These are phyloP conservation scores for Alternaria viburni DNA, from an alignment of 2,329 filamentous ascomycete genomes.

Conservation along the genomic window DNA sequence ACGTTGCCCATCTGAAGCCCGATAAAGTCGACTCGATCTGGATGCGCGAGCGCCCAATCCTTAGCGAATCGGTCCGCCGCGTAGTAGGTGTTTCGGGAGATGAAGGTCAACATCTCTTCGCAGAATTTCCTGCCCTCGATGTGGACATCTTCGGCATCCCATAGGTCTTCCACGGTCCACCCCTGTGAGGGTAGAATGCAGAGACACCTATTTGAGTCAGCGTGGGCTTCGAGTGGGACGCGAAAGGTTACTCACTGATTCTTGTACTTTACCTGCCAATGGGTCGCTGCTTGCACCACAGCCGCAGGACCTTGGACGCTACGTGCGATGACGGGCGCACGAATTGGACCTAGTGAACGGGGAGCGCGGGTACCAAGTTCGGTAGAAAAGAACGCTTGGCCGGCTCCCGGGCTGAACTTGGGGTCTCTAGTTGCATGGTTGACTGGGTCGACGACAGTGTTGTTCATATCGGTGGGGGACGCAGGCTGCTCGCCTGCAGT, in stretches of 20 bases:
- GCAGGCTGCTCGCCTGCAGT: background rate
- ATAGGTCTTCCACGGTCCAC: constrained; percentile 42
- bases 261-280: constrained; percentile 32
- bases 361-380: constrained; percentile 25
- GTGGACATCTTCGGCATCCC: constrained; percentile 43
- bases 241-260: background rate
- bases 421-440: constrained; percentile 3
- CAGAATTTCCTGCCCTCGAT: constrained; percentile 38
- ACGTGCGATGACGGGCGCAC: constrained; percentile 33
- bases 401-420: constrained; percentile 9
- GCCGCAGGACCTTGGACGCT: constrained; percentile 21
- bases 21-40: constrained; percentile 25
- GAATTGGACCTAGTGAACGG: constrained; percentile 20
- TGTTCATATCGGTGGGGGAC: constrained; percentile 9
- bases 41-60: constrained; percentile 30
- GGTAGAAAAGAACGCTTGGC: constrained; percentile 40
- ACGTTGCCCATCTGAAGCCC: constrained; percentile 19
- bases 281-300: constrained; percentile 27
- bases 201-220: constrained; percentile 16
- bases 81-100: constrained; percentile 31
- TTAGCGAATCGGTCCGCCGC: constrained; percentile 25
- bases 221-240: too few relatives aligned
- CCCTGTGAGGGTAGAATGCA: constrained; percentile 35
- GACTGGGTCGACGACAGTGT: constrained; percentile 7
- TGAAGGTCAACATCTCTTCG: constrained; percentile 34